Percentiles rank a stretch among this genome's conserved stretches.
These are phyloP conservation scores for Monosporozyma unispora DNA, from an alignment of 805 yeast genomes.

Conservation along the genomic window DNA sequence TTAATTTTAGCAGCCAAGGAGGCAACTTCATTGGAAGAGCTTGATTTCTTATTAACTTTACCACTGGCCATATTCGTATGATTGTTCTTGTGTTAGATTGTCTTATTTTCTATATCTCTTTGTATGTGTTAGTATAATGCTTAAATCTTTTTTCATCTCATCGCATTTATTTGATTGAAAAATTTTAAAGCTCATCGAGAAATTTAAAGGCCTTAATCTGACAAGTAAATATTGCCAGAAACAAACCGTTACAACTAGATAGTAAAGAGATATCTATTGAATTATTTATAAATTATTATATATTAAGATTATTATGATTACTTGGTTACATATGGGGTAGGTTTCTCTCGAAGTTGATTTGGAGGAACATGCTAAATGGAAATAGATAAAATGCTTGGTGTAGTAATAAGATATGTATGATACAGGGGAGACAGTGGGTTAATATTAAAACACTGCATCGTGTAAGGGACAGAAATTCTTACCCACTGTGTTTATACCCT, in stretches of 20 bases:
- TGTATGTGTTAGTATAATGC: not conserved
- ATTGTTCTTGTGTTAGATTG: not conserved
- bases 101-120: not conserved
- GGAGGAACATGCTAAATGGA: not conserved
- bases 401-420: not conserved
- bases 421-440: not conserved
- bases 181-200: not conserved
- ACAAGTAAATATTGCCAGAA: not conserved
- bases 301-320: not conserved
- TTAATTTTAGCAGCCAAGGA: constrained; percentile 51
- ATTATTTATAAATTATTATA: not conserved
- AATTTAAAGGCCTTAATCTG: not conserved
- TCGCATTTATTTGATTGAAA: constrained; percentile 7
- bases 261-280: not conserved
- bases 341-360: not conserved
- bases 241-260: too few relatives aligned
- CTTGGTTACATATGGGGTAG: not conserved
- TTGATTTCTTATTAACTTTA: constrained; percentile 10
- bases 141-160: constrained; percentile 11
- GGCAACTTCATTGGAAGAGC: constrained; percentile 22
- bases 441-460: constrained; percentile 29
- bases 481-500: constrained; percentile 8
- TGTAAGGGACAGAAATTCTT: constrained; percentile 44
- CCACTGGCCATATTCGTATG: constrained; percentile 3
- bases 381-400: not conserved